Conservation (phyloP, 495 filamentous ascomycete genomes). For the Aspergillus egyptiacus region DNA sequence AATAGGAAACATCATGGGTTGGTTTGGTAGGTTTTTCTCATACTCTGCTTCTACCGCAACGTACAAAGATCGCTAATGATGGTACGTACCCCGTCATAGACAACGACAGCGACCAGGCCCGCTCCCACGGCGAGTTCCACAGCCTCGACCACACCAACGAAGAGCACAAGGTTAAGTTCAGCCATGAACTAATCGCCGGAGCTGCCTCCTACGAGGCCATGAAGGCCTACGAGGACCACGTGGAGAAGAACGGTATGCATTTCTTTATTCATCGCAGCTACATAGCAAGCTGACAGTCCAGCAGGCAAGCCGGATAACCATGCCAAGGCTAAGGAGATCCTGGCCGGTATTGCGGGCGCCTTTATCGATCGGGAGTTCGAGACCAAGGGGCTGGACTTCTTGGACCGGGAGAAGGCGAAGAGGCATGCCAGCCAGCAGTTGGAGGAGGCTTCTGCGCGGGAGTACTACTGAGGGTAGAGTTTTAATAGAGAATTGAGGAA, state of each 20-base stretch:
- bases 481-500: background rate
- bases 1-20: constrained; percentile 19
- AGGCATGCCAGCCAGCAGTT: constrained; percentile 53
- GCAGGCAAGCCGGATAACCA: constrained; percentile 58
- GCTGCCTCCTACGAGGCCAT: constrained; percentile 68
- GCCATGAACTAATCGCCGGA: constrained; percentile 64
- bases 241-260: constrained; percentile 52
- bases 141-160: constrained; percentile 19
- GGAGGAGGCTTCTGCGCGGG: constrained; percentile 44
- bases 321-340: constrained; percentile 63
- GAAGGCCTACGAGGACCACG: constrained; percentile 64
- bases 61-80: background rate
- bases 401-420: constrained; percentile 65
- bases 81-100: constrained; percentile 5
- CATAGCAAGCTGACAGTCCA: background rate
- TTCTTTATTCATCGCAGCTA: background rate
- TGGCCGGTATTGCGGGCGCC: constrained; percentile 61
- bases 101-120: constrained; percentile 22
- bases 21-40: constrained; percentile 12
- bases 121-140: constrained; percentile 48
- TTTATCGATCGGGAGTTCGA: constrained; percentile 69
- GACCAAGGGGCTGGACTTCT: constrained; percentile 63
- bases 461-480: background rate
- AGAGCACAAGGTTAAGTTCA: constrained; percentile 49
- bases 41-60: background rate